Conservation (phyloP, 305 asterid species). For the Caryopteris hybrid region DNA sequence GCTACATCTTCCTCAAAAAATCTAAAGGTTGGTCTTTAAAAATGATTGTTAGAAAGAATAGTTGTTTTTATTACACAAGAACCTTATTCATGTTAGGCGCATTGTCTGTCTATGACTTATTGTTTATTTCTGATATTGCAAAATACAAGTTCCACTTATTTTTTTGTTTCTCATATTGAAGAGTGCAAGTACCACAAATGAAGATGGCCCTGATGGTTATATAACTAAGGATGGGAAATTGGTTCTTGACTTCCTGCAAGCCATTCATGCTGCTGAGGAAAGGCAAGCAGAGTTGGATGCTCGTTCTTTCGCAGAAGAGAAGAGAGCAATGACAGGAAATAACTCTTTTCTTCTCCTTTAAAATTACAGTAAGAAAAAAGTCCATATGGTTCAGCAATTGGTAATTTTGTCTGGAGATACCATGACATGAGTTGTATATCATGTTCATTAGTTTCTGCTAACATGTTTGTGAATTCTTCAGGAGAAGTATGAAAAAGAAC, state of each 20-base stretch:
- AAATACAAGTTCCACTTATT: conserved; percentile 48
- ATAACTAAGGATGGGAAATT: conserved; percentile 79
- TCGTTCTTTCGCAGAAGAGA: conserved; percentile 58
- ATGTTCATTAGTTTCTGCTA: conserved; percentile 23
- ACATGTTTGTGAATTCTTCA: conserved; percentile 36
- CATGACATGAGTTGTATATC: conserved; percentile 11
- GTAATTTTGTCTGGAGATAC: conserved; percentile 2
- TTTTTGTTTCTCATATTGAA: too few relatives aligned
- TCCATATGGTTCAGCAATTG: conserved; percentile 16
- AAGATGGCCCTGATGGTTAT: conserved; percentile 51
- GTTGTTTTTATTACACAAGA: conserved; percentile 4
- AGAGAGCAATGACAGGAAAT: conserved; percentile 60
- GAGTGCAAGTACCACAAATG: conserved; percentile 42
- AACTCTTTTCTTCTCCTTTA: conserved; percentile 14
- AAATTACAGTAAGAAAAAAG: conserved; percentile 5
- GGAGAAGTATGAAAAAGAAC: conserved; percentile 92
- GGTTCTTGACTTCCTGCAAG: conserved; percentile 88
- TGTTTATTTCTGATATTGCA: conserved; percentile 28
- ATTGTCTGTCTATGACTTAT: conserved; percentile 10
- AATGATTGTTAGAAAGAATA: not conserved
- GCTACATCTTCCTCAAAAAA: conserved; percentile 35
- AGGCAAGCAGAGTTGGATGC: conserved; percentile 87
- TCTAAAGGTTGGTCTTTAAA: conserved; percentile 40
- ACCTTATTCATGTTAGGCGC: not conserved
- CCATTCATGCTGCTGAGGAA: conserved; percentile 95